Evolutionary conservation across 169 alveolate genomes (phyloP), one percentile per base, ranked within the genome.

Genomic region (Cryptosporidium canis): DNA sequence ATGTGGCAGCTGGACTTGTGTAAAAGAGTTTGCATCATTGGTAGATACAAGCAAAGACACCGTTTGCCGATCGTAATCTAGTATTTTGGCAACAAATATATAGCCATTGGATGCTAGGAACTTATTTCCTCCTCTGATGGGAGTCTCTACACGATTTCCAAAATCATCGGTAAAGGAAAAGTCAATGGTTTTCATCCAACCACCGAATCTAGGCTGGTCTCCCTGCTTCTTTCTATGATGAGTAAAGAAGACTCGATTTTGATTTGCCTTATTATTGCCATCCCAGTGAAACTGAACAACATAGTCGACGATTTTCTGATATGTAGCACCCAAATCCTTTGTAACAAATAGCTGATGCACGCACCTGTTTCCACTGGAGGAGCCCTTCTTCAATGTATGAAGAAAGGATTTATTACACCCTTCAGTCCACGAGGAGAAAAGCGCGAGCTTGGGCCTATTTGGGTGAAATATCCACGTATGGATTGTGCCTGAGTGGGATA

Each of bases 281-380:
- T 97, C 98, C 98, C 98, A 96, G 83, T 95, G 94, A 83, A 95
- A 96, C 90, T 96, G 98, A 41, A 95, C 97, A 16, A 96, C 98
- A 83, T 95, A 96, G 35, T 85, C 91, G 39, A 58, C 56, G 24
- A 84, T 83, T 83, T 92, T 58, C 90, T 83, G 85, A 91, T 93
- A 94, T 1, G 96, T 90, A 35, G 94, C 83, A 14, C 98, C 98
- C 90, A 94, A 82, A 85, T 96, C 97, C 58, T 92, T 85, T 24
- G 97, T 95, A 67, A 93, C 85, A 71, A 92, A 95, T 65, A 96
- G 90, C 66, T 93, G 92, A 90, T 95, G 98, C 70, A 93, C 94
- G 66, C 98, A 96, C 53, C 95, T 97, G 53, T 92, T 95, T 35
- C 90, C 93, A 37, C 77, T 67, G 3, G 68, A 41, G 16, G 9